Base-by-base conservation (phyloP, 495 filamentous ascomycete genomes). In the Aspergillus steynii region DNA sequence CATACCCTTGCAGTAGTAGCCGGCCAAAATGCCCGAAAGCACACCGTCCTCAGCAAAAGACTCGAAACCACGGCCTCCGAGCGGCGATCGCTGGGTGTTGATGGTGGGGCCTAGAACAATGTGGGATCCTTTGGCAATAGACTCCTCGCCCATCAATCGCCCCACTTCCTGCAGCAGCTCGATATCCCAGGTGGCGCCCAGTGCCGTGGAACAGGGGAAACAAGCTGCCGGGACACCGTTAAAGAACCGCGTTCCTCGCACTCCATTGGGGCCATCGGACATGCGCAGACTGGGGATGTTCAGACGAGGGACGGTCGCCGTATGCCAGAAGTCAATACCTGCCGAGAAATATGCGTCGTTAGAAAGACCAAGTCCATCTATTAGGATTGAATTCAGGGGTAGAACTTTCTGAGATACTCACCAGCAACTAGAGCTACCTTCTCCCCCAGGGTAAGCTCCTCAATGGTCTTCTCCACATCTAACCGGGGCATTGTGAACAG, bases 321-420 rank as follows among this genome's bases (percentile, higher is more conserved):
- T 92, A 55, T 90, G 85, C 90, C 90, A 93, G 72, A 92, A 91
- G 68, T 92, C 90, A 52, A 84, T 84, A 45, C 87, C 90, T 80
- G 50, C 0, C 27, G 31, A 56, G 14, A 14, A 14, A 56, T 29
- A 25, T 31, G n/a, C 3, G 5, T 4, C 9, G 3, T 27, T 50
- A 27, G 20, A 50, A 15, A 20, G 20, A 20, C 20, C 20, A 20
- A 20, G 20, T 20, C 20, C 20, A 20, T 20, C 20, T 20, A 20
- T 20, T 20, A 20, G 6, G 48, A 45, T 60, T 27, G 26, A 29
- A 45, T 54, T 52, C 37, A 28, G 20, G 34, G 32, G 10, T 27
- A 1, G 1, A 6, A 10, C 45, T 7, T 12, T 42, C 61, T 26
- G 54, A 25, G 14, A 29, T 52, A 60, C 72, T 63, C 70, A 85